A percentile compares a stretch with the other conserved stretches of the same genome.
These are phyloP conservation scores for Cryphonectria naterciae DNA, from an alignment of 2,329 filamentous ascomycete genomes.

Conservation along the genomic window DNA sequence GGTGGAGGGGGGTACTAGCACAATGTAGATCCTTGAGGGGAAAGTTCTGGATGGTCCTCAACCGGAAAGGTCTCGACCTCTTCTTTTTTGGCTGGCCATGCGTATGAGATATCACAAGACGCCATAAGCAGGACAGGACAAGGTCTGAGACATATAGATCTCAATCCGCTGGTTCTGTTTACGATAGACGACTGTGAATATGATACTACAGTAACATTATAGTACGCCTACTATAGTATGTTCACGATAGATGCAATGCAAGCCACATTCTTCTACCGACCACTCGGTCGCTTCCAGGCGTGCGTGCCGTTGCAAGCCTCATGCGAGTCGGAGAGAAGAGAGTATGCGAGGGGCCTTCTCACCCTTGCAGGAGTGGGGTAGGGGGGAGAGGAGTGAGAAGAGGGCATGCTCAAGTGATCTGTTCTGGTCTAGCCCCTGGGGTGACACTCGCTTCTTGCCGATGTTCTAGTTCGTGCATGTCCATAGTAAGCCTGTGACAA, in stretches of 20 bases:
- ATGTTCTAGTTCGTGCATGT: background rate
- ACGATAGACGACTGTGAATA: no score
- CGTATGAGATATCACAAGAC: background rate
- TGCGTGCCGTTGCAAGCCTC: background rate
- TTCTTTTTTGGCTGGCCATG: background rate
- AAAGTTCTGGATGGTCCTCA: background rate
- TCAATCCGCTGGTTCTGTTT: background rate
- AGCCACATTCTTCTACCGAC: background rate
- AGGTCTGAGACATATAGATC: background rate
- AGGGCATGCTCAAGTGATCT: background rate
- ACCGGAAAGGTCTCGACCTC: background rate
- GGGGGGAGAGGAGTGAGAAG: background rate
- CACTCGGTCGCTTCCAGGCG: background rate
- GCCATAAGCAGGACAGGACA: background rate
- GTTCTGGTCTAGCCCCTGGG: background rate
- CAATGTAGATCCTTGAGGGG: background rate
- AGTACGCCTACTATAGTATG: background rate
- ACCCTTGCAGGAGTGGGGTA: slow-evolving; percentile 11
- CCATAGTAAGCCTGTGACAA: background rate
- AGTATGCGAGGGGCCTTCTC: background rate
- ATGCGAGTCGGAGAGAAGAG: background rate
- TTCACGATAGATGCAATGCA: background rate
- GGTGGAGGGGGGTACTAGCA: no score
- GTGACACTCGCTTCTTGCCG: background rate
- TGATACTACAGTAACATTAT: background rate